phyloP scores from a whole-genome alignment of 2,329 filamentous ascomycete species.

The Penicillium sp. region DNA sequence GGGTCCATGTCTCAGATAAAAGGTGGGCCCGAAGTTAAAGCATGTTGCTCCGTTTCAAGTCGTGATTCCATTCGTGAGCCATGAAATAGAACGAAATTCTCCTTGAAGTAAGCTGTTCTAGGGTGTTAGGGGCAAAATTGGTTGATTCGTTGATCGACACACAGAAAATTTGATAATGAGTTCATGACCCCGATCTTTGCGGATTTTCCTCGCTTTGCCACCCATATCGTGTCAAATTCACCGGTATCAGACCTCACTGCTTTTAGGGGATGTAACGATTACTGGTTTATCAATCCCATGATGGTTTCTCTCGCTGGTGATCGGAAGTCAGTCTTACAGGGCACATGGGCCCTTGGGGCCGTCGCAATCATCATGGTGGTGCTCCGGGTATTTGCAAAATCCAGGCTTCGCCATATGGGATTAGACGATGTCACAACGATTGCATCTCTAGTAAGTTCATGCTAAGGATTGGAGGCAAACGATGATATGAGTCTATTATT shows the following conservation, averaged over 20 bases:
- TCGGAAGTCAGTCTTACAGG: not conserved
- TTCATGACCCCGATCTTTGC: not conserved
- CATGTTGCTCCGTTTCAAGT: not conserved
- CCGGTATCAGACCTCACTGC: not conserved
- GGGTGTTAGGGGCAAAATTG: not conserved
- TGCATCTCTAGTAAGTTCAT: not conserved
- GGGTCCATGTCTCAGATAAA: not conserved
- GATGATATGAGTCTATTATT: not conserved
- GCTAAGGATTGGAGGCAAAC: not conserved
- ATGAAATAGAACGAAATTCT: not conserved
- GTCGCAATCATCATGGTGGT: not conserved
- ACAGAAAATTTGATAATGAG: not conserved
- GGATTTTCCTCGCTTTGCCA: not conserved
- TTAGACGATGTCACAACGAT: not conserved
- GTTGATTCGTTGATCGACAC: not conserved
- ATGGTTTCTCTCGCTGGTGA: not conserved
- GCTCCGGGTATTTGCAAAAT: not conserved
- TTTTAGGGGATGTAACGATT: not conserved
- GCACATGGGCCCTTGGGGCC: not conserved
- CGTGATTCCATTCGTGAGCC: not conserved
- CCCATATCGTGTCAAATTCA: not conserved
- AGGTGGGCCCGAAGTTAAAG: not conserved
- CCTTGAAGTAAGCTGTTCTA: not conserved
- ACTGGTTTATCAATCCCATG: not conserved
- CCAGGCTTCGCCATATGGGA: not conserved